Conservation (phyloP, 495 filamentous ascomycete genomes). For the Penicillium paradoxum region DNA sequence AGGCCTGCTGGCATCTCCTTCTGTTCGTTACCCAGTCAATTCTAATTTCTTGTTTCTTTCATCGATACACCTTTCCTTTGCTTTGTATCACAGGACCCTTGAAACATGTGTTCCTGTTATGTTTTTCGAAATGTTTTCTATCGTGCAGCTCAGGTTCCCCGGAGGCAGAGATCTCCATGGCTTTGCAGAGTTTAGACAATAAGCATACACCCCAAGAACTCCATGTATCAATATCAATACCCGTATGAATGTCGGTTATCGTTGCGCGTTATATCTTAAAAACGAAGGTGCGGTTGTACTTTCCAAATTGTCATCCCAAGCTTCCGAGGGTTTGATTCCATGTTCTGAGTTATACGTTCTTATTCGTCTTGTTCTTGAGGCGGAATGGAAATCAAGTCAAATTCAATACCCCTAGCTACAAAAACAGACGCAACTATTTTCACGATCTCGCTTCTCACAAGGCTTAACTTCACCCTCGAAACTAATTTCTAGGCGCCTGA, state of each 20-base stretch:
- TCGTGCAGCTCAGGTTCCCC: not conserved
- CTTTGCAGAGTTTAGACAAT: not conserved
- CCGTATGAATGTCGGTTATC: too few relatives aligned
- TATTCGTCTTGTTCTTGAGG: too few relatives aligned
- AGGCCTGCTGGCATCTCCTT: conserved; percentile 6
- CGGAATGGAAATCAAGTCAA: too few relatives aligned
- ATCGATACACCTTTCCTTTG: conserved; percentile 5
- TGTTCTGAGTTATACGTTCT: not conserved
- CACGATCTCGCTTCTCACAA: not conserved
- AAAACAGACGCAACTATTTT: too few relatives aligned
- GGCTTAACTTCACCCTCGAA: not conserved
- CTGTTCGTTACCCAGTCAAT: not conserved
- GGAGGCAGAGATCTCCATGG: not conserved
- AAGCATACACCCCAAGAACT: not conserved
- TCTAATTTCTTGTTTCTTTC: not conserved
- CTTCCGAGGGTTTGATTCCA: not conserved
- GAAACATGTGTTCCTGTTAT: not conserved
- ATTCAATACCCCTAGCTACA: too few relatives aligned
- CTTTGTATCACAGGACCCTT: not conserved
- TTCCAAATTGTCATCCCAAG: too few relatives aligned
- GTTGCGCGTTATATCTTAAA: too few relatives aligned
- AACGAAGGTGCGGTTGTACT: too few relatives aligned
- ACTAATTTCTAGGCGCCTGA: not conserved
- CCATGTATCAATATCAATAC: too few relatives aligned
- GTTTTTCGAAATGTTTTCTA: not conserved